Evolutionary conservation across 768 basidiomycete species (phyloP), one percentile per base, ranked within the genome.

Genomic region (Hemileccinum rubropunctum): DNA sequence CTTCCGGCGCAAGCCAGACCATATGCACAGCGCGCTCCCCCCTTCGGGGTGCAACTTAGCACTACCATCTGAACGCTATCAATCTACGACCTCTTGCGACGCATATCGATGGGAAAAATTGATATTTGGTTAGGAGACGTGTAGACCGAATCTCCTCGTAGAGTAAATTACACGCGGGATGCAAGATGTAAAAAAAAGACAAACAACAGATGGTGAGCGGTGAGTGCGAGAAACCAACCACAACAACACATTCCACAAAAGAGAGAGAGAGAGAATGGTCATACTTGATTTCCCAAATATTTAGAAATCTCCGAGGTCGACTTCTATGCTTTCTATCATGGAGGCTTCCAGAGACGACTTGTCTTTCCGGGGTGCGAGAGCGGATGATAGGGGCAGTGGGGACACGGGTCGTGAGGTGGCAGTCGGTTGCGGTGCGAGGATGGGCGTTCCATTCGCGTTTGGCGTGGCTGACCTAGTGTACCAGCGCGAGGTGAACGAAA

Each of bases 281-380:
- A 18, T 40, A 61, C 45, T 42, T 33, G 6, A 38, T 5, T 52
- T 44, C 21, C 34, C 21, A 50, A 47, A 14, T 41, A 10, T 40
- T 61, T 67, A 90, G 66, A 90, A 90, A 67, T 90, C 88, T 44
- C 88, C 88, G 39, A 90, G 72, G 65, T 90, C 87, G 51, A 90
- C 76, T 55, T 90, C 87, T 56, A 90, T 76, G 26, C 76, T 76
- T 42, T 85, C 82, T 55, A 86, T 77, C 34, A 88, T 65, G 17
- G 76, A 72, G 6, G 78, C 72, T 61, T 84, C 82, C 45, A 85
- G 17, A 26, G 47, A 73, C 17, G 72, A 70, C 59, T 77, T 76
- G 50, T 66, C 58, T 28, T 66, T 67, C 46, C 64, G 63, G 32
- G 69, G 59, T 3, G 59, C 32, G 21, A 60, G 47, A 6, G 56